Evolutionary conservation across 495 filamentous ascomycete genomes (phyloP).

Genomic region (Aspergillus olivimuriae): DNA sequence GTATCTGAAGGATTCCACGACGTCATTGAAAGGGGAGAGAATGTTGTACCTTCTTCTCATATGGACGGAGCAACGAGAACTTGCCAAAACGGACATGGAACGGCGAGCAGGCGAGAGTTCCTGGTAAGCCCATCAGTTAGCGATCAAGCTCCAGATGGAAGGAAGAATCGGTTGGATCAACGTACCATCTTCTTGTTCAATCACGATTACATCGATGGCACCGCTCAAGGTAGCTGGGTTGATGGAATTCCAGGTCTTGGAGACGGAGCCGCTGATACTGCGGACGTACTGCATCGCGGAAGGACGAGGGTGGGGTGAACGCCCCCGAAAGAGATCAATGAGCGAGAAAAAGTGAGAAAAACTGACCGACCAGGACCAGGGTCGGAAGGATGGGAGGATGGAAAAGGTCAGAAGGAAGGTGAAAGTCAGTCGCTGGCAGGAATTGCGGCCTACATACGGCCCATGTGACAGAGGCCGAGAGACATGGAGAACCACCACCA

Average conservation of each 20-base stretch:
- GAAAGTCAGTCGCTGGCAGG: conserved; percentile 23
- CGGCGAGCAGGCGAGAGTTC: conserved; percentile 80
- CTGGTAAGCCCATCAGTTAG: conserved; percentile 23
- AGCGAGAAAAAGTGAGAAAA: not conserved
- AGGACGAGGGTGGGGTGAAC: conserved; percentile 13
- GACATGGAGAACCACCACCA: conserved; percentile 16
- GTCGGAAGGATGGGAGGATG: conserved; percentile 13
- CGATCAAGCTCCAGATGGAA: not conserved
- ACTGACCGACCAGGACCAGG: conserved; percentile 2
- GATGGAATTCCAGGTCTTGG: conserved; percentile 98
- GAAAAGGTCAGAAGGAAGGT: conserved; percentile 10
- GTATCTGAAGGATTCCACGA: conserved; percentile 6
- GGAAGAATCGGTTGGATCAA: not conserved
- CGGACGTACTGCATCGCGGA: conserved; percentile 92
- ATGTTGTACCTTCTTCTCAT: conserved; percentile 79
- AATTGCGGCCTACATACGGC: conserved; percentile 34
- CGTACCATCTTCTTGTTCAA: conserved; percentile 90
- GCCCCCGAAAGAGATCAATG: conserved; percentile 11
- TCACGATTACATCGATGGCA: conserved; percentile 98
- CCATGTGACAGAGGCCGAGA: conserved; percentile 37
- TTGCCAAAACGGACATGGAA: conserved; percentile 99
- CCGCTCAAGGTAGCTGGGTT: conserved; percentile 96
- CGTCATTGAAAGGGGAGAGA: not conserved
- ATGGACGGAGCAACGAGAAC: conserved; percentile 90
- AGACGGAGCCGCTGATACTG: conserved; percentile 90